These are phyloP conservation scores for Aureobasidium uvarum DNA, from an alignment of 2,329 filamentous ascomycete genomes.

Conservation along the genomic window DNA sequence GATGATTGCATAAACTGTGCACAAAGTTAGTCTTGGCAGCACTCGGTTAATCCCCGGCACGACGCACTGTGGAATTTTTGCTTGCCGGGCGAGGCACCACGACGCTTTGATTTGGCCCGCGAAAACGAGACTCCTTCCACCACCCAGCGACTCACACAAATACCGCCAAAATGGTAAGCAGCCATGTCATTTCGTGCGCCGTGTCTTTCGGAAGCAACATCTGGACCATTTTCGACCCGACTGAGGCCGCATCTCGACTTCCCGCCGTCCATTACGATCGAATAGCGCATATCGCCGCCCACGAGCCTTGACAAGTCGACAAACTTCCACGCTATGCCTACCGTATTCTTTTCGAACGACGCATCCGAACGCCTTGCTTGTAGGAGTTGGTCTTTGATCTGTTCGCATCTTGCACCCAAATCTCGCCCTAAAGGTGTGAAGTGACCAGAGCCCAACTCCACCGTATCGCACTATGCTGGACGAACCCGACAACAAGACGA, in stretches of 20 bases:
- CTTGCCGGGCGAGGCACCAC: neutral
- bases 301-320: constrained; percentile 8
- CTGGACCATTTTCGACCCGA: neutral
- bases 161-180: constrained; percentile 31
- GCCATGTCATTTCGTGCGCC: constrained; percentile 13
- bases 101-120: constrained; percentile 1
- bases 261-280: neutral
- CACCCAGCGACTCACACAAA: constrained; percentile 27
- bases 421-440: too few relatives aligned
- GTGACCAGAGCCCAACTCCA: too few relatives aligned
- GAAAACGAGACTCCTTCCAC: constrained; percentile 23
- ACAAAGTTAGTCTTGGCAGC: neutral
- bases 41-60: neutral
- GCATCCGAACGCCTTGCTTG: neutral
- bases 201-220: constrained; percentile 15
- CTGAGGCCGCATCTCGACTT: neutral
- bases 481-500: neutral
- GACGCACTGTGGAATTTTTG: constrained; percentile 13
- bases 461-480: neutral
- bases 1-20: neutral
- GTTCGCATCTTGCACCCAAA: too few relatives aligned
- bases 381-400: neutral
- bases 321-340: neutral
- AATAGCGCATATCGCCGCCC: neutral
- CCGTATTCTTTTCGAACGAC: neutral